Percentiles rank a stretch among this genome's conserved stretches.
These are phyloP conservation scores for Saccharomycopsis synnaedendra DNA, from an alignment of 805 yeast genomes.

Conservation along the genomic window DNA sequence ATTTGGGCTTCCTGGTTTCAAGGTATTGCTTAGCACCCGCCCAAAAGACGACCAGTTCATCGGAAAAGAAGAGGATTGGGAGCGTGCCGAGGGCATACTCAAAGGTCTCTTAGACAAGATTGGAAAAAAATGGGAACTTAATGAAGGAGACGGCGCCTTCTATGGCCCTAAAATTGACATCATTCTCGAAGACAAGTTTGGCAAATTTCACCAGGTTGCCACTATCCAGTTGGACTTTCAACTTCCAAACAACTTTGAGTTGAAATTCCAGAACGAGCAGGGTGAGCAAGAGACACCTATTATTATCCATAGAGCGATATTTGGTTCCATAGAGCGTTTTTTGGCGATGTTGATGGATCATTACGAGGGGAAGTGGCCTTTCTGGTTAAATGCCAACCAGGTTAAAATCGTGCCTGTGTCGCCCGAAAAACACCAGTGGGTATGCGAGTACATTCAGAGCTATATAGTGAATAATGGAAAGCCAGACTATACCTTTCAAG, in stretches of 20 bases:
- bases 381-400: constrained; percentile 92
- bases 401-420: constrained; percentile 71
- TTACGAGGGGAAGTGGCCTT: constrained; percentile 91
- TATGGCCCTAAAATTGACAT: constrained; percentile 96
- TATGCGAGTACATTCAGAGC: constrained; percentile 38
- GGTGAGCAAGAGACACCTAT: constrained; percentile 59
- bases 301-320: constrained; percentile 92
- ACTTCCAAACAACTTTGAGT: constrained; percentile 72
- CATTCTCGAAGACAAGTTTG: constrained; percentile 65
- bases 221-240: constrained; percentile 94
- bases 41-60: constrained; percentile 59
- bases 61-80: constrained; percentile 74
- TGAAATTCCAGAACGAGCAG: constrained; percentile 33
- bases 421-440: constrained; percentile 44
- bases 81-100: constrained; percentile 64
- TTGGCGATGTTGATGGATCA: constrained; percentile 86
- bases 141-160: constrained; percentile 92
- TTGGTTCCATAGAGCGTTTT: constrained; percentile 90
- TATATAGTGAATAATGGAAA: constrained; percentile 25
- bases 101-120: constrained; percentile 40
- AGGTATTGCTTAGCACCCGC: constrained; percentile 71
- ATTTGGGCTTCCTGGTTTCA: constrained; percentile 49
- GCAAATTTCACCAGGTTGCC: constrained; percentile 85
- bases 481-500: constrained; percentile 1
- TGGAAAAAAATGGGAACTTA: constrained; percentile 52